phyloP scores from a whole-genome alignment of 352 stramenopile genomes.

The Phytophthora sansomeana region DNA sequence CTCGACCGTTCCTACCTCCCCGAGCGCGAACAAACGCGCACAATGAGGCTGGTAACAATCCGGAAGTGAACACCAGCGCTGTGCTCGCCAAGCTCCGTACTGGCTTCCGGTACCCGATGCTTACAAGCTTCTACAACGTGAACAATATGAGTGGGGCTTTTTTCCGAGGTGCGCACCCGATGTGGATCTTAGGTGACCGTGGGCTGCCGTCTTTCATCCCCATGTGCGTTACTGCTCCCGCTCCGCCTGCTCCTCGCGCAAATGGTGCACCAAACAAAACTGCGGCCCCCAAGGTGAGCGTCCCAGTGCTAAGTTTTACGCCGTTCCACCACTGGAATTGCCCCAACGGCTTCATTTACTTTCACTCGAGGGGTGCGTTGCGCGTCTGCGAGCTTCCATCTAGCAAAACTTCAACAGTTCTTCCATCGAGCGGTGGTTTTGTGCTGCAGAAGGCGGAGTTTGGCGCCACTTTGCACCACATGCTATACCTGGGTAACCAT shows the following conservation, averaged over 20 bases:
- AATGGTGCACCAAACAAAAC: constrained; percentile 31
- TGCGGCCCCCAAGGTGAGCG: constrained; percentile 53
- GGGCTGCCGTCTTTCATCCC: constrained; percentile 73
- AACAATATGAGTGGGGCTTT: constrained; percentile 88
- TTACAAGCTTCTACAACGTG: constrained; percentile 84
- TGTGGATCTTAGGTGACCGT: constrained; percentile 84
- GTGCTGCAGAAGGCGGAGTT: constrained; percentile 86
- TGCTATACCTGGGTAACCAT: constrained; percentile 80
- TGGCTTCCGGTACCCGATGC: constrained; percentile 88
- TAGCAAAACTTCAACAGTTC: constrained; percentile 72
- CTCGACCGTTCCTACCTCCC: constrained; percentile 69
- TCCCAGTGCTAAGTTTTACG: constrained; percentile 89
- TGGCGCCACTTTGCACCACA: constrained; percentile 77
- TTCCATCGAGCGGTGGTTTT: constrained; percentile 76
- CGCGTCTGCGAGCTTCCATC: constrained; percentile 86
- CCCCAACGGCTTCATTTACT: constrained; percentile 90
- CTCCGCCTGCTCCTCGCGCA: constrained; percentile 21
- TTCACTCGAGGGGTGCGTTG: constrained; percentile 80
- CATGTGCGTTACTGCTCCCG: constrained; percentile 67
- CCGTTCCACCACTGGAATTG: constrained; percentile 91
- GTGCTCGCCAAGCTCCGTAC: constrained; percentile 77
- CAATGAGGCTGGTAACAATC: constrained; percentile 57
- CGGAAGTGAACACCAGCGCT: constrained; percentile 71
- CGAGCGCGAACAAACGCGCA: constrained; percentile 61
- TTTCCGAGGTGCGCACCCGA: constrained; percentile 84